Conservation (phyloP, 116 monocot genomes). For the Iris pallida region DNA sequence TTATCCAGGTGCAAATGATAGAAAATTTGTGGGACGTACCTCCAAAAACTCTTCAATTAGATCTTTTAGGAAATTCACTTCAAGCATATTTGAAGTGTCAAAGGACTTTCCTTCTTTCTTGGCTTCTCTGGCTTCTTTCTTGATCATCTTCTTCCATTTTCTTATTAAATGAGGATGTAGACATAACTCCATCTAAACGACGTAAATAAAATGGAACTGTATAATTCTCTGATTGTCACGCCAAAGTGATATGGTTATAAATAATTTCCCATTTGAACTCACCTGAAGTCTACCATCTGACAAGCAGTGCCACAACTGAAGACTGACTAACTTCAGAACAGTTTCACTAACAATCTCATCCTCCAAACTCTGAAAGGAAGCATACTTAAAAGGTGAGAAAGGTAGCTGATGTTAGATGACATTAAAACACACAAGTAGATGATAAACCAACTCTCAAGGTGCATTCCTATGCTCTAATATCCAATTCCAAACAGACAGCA, state of each 20-base stretch:
- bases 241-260: neutral
- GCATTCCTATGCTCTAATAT: too few relatives aligned
- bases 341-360: constrained; percentile 94
- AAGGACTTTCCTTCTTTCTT: constrained; percentile 62
- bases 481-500: too few relatives aligned
- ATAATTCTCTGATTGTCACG: neutral
- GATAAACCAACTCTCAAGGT: too few relatives aligned
- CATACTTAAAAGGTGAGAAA: neutral
- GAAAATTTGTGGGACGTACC: constrained; percentile 31
- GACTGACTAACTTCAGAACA: constrained; percentile 85
- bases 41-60: constrained; percentile 95
- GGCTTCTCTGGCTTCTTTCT: constrained; percentile 72
- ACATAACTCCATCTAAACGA: constrained; percentile 84
- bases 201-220: constrained; percentile 1
- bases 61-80: constrained; percentile 74
- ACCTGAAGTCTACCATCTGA: constrained; percentile 95
- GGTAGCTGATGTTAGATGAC: too few relatives aligned
- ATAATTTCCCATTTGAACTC: neutral
- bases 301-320: constrained; percentile 85
- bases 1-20: constrained; percentile 1
- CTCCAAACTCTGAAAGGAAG: constrained; percentile 73
- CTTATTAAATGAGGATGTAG: constrained; percentile 91
- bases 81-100: constrained; percentile 58
- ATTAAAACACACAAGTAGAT: too few relatives aligned
- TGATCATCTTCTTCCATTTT: constrained; percentile 93